Conservation (phyloP, 257 asterid genomes). For the Solanum habrochaites region DNA sequence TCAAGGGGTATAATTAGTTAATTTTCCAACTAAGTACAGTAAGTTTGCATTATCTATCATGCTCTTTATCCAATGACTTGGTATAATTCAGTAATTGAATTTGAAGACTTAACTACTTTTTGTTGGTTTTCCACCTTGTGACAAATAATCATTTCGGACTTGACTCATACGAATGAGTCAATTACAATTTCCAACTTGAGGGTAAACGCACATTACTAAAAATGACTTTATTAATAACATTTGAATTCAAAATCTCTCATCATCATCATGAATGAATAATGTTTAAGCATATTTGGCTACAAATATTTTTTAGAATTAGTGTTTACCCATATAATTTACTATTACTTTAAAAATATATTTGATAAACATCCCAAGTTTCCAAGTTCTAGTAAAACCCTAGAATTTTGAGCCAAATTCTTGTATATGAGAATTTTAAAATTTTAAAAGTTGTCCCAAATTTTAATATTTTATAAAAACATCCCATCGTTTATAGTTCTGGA, state of each 20-base stretch:
- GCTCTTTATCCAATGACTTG: not conserved
- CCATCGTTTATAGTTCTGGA: not conserved
- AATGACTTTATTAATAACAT: not conserved
- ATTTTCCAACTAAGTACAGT: not conserved
- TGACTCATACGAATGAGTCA: not conserved
- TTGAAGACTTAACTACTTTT: not conserved
- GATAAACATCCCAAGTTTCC: not conserved
- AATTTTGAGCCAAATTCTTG: not conserved
- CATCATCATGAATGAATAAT: not conserved
- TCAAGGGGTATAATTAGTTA: not conserved
- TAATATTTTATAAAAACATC: too few relatives aligned
- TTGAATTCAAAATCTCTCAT: not conserved
- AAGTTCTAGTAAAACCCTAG: not conserved
- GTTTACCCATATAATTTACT: not conserved
- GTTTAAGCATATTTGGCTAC: not conserved
- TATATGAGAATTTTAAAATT: not conserved
- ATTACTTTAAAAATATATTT: not conserved
- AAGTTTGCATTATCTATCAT: not conserved
- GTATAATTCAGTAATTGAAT: not conserved
- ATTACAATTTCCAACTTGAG: not conserved
- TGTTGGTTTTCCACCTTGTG: not conserved
- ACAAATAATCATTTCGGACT: not conserved
- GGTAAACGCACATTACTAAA: not conserved
- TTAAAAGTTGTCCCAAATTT: not conserved
- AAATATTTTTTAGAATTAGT: not conserved